A percentile compares a stretch with the other conserved stretches of the same genome.
Evolutionary conservation across 2,329 filamentous ascomycete species (phyloP).

Genomic region (Colletotrichum musae): DNA sequence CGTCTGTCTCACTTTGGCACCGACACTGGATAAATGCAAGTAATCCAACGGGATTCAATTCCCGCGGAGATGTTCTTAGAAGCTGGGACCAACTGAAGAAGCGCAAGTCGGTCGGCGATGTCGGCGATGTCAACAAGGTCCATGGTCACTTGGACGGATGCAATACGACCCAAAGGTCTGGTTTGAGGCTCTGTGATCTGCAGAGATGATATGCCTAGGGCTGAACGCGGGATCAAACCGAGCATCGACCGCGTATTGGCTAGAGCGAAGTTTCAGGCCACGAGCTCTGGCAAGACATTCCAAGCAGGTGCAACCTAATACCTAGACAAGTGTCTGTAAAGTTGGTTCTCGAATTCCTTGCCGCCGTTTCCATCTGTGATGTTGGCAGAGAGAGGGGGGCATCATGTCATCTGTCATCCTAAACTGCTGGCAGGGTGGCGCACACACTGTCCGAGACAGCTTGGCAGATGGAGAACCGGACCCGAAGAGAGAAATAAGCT

Average conservation of each 20-base stretch:
- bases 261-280: constrained; percentile 14
- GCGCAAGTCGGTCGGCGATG: neutral
- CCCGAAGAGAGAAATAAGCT: constrained; percentile 27
- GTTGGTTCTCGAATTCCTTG: neutral
- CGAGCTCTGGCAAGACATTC: neutral
- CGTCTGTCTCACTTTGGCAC: neutral
- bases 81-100: too few species aligned
- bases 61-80: neutral
- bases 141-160: neutral
- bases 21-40: neutral
- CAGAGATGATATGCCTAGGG: neutral
- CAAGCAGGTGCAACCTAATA: neutral
- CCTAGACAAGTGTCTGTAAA: neutral
- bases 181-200: constrained; percentile 23
- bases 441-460: constrained; percentile 21
- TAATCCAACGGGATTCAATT: neutral
- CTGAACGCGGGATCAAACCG: neutral
- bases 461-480: constrained; percentile 5
- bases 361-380: constrained; percentile 1
- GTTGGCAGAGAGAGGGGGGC: constrained; percentile 7
- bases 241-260: constrained; percentile 1
- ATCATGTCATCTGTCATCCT: constrained; percentile 38
- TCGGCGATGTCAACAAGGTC: neutral
- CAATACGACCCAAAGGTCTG: constrained; percentile 15
- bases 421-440: constrained; percentile 21